Evolutionary conservation across 139 green algal species (phyloP), one percentile per base, ranked within the genome.

Genomic region (Trebouxia sp.): DNA sequence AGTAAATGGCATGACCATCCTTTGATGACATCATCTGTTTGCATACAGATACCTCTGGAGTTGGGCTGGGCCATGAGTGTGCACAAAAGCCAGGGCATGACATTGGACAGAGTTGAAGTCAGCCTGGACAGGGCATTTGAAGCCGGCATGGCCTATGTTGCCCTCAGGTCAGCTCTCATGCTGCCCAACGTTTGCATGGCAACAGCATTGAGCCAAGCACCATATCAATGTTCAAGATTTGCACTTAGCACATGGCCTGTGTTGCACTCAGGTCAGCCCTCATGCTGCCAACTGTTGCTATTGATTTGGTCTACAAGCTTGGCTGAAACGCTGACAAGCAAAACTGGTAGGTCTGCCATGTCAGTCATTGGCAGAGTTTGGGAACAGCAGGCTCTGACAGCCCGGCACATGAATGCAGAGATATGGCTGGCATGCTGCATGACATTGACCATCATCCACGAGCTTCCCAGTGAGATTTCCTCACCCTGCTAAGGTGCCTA

Each of bases 31-130:
- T 58, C 20, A 3, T 3, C 20, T 58, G 50, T 47, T 30, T 30
- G 48, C n/a, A n/a, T 75, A 50, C 84, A 93, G 79, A 17, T 93
- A 20, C 92, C 92, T 3, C 80, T 95, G 72, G 82, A 76, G 37
- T 80, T 95, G 35, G 91, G 81, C 15, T 95, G 90, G 90, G 90
- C 92, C 15, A 70, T 95, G 62, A 87, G 70, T 50, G 80, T 95
- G 62, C 92, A 95, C 84, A 94, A 93, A 83, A 88, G 65, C 30
- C 92, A 95, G 77, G 92, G 92, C 37, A 89, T 94, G 90, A 93
- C 88, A 8, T 74, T 95, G n/a, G 90, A 95, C 83, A 45, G 62
- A 26, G 85, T 83, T 12, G 81, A 89, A 83, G 81, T 92, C 22
- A 78, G 14, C 67, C 76, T 94, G 26, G 76, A 83, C 24, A 76